A percentile compares a stretch with the other conserved stretches of the same genome.
These are phyloP conservation scores for Fusarium miscanthi DNA, from an alignment of 2,329 filamentous ascomycete genomes.

Conservation along the genomic window DNA sequence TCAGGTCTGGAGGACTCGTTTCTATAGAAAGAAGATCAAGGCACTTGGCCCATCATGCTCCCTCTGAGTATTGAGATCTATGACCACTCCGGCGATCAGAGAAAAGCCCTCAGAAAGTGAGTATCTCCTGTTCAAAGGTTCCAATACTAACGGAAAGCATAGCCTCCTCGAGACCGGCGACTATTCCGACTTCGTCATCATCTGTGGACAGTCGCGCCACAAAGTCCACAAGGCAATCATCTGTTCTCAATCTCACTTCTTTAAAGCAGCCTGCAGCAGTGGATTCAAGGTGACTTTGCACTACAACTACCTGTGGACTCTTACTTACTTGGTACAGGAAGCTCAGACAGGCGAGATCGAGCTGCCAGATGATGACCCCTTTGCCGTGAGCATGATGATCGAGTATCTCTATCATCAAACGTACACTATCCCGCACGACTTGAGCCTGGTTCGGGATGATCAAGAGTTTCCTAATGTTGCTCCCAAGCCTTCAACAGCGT, in stretches of 20 bases:
- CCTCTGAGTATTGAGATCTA: fast-evolving
- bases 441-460: not conserved
- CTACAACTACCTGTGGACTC: fast-evolving
- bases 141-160: fast-evolving
- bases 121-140: not conserved
- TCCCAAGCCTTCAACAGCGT: not conserved
- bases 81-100: not conserved
- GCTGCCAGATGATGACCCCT: fast-evolving
- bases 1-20: fast-evolving
- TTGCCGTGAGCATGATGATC: not conserved
- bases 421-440: not conserved
- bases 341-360: not conserved
- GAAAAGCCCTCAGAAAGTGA: not conserved
- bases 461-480: fast-evolving
- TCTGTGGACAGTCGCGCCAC: not conserved
- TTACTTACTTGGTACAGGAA: not conserved
- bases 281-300: not conserved
- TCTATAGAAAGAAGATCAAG: too few species aligned
- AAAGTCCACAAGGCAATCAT: not conserved
- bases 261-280: not conserved
- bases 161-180: not conserved
- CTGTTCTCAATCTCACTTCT: not conserved
- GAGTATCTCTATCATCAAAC: not conserved
- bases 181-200: not conserved
- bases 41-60: fast-evolving